Evolutionary conservation across 352 stramenopile genomes (phyloP), one percentile per base, ranked within the genome.

Genomic region (Saprolegnia diclina): DNA sequence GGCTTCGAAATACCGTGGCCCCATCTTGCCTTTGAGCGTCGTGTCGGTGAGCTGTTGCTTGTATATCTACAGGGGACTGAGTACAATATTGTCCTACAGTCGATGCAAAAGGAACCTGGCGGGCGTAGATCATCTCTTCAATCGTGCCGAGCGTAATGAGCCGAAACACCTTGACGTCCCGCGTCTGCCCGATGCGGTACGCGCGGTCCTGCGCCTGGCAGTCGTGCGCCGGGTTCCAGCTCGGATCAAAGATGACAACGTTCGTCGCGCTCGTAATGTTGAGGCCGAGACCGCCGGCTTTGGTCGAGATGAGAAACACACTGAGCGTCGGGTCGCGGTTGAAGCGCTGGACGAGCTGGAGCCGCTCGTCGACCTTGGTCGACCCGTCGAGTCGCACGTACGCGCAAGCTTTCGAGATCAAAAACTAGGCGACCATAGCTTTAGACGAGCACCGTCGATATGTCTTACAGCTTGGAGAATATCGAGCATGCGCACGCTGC

Each of bases 81-180:
- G 29, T 35, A 35, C 44, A 52, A 22, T 52, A 21, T 52, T 52
- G 44, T 52, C 44, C 1, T 52, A 18, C 7, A 4, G n/a, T 61
- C 2, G 2, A 61, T 61, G 46, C 6, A 61, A 21, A 42, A 18
- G 7, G 14, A n/a, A 78, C 71, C 65, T 95, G 87, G 0, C 84
- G 79, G 37, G 88, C 80, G 53, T 94, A 95, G 19, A 95, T 93
- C 82, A 92, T 94, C 66, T 96, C 87, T 70, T 96, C 88, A 32
- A 95, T 92, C 56, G 83, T 94, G 5, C 83, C 83, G 11, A 91
- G 68, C 35, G 84, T 94, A 67, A 96, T 90, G 26, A 95, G 65
- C 13, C 88, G 76, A 67, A 93, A 95, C 22, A 94, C 83, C 52
- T 93, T 76, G 0, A 96, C 88, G 65, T 94, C 80, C 46, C 89